Base-by-base conservation (phyloP, 352 stramenopile genomes). In the Halophytophthora polymorphica region DNA sequence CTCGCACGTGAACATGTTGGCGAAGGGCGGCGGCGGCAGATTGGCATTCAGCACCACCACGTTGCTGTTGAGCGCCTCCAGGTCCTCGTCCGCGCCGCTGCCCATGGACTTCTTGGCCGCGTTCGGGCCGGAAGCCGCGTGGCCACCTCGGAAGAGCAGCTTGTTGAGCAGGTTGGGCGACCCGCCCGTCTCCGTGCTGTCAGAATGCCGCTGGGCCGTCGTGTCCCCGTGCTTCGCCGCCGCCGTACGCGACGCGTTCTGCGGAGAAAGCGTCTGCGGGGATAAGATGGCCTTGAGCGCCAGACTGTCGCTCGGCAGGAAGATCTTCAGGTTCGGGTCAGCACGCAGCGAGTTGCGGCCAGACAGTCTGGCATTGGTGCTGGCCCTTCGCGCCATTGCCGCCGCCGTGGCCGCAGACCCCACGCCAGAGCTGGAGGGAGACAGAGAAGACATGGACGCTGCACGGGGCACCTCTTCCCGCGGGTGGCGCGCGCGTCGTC, bases 1-100 rank as follows among this genome's bases (percentile, higher is more conserved):
- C 23, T 88, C 77, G 37, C 77, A 88, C 18, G 73, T 66, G 61
- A 85, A 85, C 77, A 88, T 88, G 48, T 88, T 88, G 57, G 77
- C 77, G 56, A 88, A 88, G 12, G 77, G 77, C 28, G 77, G 77
- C 8, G 77, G 77, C 18, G 73, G 70, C 15, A 88, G 52, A 49
- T 78, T 74, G 8, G 72, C 53, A 44, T 83, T 78, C 53, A 71
- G 73, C 6, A 83, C 62, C 0, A 86, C 61, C 28, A 83, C 56
- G 31, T 69, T 56, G 42, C 50, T 61, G 50, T 68, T 73, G 35
- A 66, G 54, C 18, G 51, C 63, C 5, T 69, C 69, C 6, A 83
- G 29, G 11, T 83, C 72, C 15, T 83, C 75, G 18, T 86, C 75
- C 15, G 71, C 62, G 1, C 78, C 46, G 28, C 63, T 79, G 2